A percentile compares a stretch with the other conserved stretches of the same genome.
Conservation (phyloP, 257 asterid species). For the Penstemon barbatus region DNA sequence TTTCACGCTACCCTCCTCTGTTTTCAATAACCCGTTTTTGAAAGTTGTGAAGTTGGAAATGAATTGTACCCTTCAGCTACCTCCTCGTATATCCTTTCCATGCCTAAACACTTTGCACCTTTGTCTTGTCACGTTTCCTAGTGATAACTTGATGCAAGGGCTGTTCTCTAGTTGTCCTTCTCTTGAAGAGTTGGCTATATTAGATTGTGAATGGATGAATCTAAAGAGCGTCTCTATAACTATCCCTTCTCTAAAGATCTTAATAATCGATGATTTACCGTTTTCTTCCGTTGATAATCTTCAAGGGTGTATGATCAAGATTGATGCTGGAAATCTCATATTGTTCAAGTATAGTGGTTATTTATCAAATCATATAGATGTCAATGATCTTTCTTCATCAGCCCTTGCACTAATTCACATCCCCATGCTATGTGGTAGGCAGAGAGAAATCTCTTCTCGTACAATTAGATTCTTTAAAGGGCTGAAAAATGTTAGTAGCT, state of each 20-base stretch:
- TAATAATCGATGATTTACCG: conserved; percentile 55
- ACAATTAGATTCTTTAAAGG: conserved; percentile 37
- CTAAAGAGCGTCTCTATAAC: conserved; percentile 37
- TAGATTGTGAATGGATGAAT: conserved; percentile 57
- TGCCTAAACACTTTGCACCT: conserved; percentile 46
- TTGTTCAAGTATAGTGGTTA: conserved; percentile 46
- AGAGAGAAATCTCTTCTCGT: conserved; percentile 36
- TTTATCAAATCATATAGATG: conserved; percentile 42
- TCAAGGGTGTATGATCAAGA: conserved; percentile 47
- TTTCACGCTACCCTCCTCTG: conserved; percentile 42
- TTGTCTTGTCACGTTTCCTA: conserved; percentile 49
- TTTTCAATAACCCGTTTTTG: conserved; percentile 41
- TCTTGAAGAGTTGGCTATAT: conserved; percentile 49
- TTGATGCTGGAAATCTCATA: conserved; percentile 42
- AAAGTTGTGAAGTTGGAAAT: conserved; percentile 42
- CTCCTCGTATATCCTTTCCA: conserved; percentile 44
- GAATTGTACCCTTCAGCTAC: conserved; percentile 50
- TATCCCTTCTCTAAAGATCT: conserved; percentile 47
- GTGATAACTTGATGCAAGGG: conserved; percentile 45
- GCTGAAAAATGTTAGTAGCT: conserved; percentile 35
- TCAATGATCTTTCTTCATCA: conserved; percentile 32
- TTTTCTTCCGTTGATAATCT: conserved; percentile 36
- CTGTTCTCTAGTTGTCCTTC: conserved; percentile 47
- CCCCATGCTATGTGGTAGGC: conserved; percentile 30
- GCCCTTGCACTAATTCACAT: conserved; percentile 40